These are phyloP conservation scores for Termitomyces sp. DNA, from an alignment of 1,284 basidiomycete genomes.

Conservation along the genomic window DNA sequence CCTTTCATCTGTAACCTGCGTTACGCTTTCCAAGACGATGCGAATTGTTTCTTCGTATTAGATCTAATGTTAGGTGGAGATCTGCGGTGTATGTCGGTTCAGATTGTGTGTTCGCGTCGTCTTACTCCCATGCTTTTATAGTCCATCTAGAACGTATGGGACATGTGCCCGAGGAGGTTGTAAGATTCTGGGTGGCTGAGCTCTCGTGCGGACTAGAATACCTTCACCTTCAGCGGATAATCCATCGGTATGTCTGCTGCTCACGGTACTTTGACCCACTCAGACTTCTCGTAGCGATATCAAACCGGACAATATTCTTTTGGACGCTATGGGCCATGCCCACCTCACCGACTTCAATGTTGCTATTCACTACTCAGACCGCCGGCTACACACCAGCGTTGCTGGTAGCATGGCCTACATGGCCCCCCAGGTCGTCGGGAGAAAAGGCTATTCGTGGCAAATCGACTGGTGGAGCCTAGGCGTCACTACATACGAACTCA, in stretches of 20 bases:
- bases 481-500: slow-evolving; percentile 82
- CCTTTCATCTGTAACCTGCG: slow-evolving; percentile 92
- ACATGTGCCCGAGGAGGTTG: slow-evolving; percentile 72
- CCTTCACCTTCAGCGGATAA: slow-evolving; percentile 87
- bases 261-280: slow-evolving; percentile 28
- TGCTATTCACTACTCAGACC: slow-evolving; percentile 92
- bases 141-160: slow-evolving; percentile 87
- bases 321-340: slow-evolving; percentile 90
- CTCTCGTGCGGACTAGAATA: slow-evolving; percentile 83
- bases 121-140: slow-evolving; percentile 27
- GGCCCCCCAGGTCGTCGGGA: slow-evolving; percentile 87
- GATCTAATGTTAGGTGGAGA: slow-evolving; percentile 97
- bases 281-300: slow-evolving; percentile 62
- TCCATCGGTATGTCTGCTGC: slow-evolving; percentile 70
- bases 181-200: slow-evolving; percentile 90
- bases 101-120: slow-evolving; percentile 23
- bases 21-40: slow-evolving; percentile 97
- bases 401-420: slow-evolving; percentile 99
- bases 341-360: slow-evolving; percentile 99
- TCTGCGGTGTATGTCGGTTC: slow-evolving; percentile 69
- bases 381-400: slow-evolving; percentile 82
- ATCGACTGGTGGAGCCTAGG: slow-evolving; percentile 97
- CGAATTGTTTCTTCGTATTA: slow-evolving; percentile 96
- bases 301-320: slow-evolving; percentile 95
- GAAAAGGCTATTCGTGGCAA: slow-evolving; percentile 80